A percentile compares a stretch with the other conserved stretches of the same genome.
Evolutionary conservation across 1,139 yeast species (phyloP).

Genomic region (Meyerozyma smithsonii): DNA sequence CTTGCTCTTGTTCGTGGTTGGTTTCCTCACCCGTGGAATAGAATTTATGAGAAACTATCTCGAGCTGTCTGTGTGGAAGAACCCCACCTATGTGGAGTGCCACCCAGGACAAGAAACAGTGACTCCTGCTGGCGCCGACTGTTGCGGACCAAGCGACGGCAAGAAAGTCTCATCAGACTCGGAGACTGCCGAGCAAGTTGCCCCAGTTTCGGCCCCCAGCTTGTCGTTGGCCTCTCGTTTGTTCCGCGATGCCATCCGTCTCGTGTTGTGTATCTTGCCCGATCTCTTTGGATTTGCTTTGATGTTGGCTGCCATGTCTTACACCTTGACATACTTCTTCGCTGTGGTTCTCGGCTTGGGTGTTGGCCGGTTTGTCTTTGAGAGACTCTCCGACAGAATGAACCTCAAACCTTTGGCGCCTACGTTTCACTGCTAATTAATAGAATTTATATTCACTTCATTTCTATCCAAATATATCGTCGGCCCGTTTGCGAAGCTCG

Average conservation of each 20-base stretch:
- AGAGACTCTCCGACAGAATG: conserved; percentile 42
- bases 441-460: background rate
- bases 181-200: conserved; percentile 4
- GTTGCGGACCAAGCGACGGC: background rate
- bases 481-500: conserved; percentile 31
- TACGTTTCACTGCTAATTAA: background rate
- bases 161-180: background rate
- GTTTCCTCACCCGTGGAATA: conserved; percentile 54
- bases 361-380: conserved; percentile 63
- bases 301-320: conserved; percentile 79
- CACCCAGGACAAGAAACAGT: conserved; percentile 7
- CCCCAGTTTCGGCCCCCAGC: conserved; percentile 10
- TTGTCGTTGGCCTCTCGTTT: conserved; percentile 23
- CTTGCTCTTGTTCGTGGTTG: conserved; percentile 50
- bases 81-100: conserved; percentile 25
- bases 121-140: conserved; percentile 6
- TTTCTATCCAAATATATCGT: conserved; percentile 4
- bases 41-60: conserved; percentile 56
- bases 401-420: conserved; percentile 18
- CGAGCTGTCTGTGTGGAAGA: conserved; percentile 60
- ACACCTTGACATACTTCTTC: conserved; percentile 59
- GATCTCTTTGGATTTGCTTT: conserved; percentile 64
- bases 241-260: conserved; percentile 51
- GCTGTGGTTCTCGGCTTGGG: conserved; percentile 68
- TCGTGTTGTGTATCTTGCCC: conserved; percentile 51